phyloP scores from a whole-genome alignment of 83 land plant species.

The Picea abies region DNA sequence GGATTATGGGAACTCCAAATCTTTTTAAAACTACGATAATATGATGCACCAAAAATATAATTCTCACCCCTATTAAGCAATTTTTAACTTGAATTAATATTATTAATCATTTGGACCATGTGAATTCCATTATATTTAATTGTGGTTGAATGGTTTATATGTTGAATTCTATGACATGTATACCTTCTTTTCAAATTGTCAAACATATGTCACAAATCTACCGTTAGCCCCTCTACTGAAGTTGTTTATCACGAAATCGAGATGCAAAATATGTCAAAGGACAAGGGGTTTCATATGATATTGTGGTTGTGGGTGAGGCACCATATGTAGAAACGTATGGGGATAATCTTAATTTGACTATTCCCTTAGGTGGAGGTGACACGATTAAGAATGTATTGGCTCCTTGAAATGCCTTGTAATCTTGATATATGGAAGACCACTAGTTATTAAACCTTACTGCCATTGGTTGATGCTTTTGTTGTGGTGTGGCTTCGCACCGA shows the following conservation, averaged over 20 bases:
- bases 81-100: no score
- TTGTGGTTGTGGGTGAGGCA: constrained; percentile 73
- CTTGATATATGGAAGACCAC: constrained; percentile 33
- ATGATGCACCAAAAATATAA: no score
- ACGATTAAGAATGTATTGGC: constrained; percentile 22
- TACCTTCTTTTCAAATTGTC: no score
- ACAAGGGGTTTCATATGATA: constrained; percentile 49
- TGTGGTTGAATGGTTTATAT: no score
- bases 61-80: no score
- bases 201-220: no score
- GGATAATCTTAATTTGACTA: constrained; percentile 60
- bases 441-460: constrained; percentile 41
- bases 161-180: no score
- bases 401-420: constrained; percentile 35
- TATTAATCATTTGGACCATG: no score
- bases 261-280: constrained; percentile 29
- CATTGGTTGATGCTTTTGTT: constrained; percentile 34
- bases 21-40: no score
- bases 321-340: constrained; percentile 69
- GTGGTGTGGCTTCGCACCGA: constrained; percentile 50
- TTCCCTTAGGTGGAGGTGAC: constrained; percentile 39
- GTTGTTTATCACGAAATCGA: constrained; percentile 59
- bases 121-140: no score
- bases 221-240: constrained; percentile 38
- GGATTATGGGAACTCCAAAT: no score